Base-by-base conservation (phyloP, 495 filamentous ascomycete species). In the Ramalina peruviana region DNA sequence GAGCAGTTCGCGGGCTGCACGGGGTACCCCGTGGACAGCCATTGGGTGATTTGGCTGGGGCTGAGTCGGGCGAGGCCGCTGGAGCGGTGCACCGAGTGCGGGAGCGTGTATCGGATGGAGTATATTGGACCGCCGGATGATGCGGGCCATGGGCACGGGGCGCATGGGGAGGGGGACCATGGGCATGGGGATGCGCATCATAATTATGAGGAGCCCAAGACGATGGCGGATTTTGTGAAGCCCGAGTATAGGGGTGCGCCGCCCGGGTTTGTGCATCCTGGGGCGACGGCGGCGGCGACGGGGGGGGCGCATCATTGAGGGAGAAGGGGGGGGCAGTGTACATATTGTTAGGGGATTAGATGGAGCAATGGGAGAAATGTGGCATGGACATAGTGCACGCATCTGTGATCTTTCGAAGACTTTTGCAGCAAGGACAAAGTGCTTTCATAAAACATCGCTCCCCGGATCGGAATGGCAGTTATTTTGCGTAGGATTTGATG, bases 1-100 rank as follows among this genome's bases (percentile, higher is more conserved):
- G 93, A 98, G 77, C 89, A 94, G 70, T 94, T 89, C 69, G 79
- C 83, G 63, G 92, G 92, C 63, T 98, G 92, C 81, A 97, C 92
- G 57, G 92, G 92, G 59, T 85, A 58, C 66, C 92, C 92, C 27
- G 90, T 74, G 58, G 93, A 97, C 74, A 89, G 85, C 30, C 92
- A 98, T 75, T 68, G 72, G 60, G 83, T 86, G 54, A 79, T 80
- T 69, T 98, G 92, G 92, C 75, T 95, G 55, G 82, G 80, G 27
- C 81, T 88, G 65, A 83, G 85, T 60, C 86, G 88, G 60, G 83
- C 88, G 54, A 88, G 89, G 66, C 92, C 92, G 38, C 62, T 94
- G 54, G 81, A 92, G 71, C 86, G 92, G 60, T 98, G 92, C 81
- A 73, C 77, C 62, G 92, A 98, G 75, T 98, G 92, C 73, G 93